Conservation (phyloP, 805 yeast genomes). For the Schwanniomyces sp. region DNA sequence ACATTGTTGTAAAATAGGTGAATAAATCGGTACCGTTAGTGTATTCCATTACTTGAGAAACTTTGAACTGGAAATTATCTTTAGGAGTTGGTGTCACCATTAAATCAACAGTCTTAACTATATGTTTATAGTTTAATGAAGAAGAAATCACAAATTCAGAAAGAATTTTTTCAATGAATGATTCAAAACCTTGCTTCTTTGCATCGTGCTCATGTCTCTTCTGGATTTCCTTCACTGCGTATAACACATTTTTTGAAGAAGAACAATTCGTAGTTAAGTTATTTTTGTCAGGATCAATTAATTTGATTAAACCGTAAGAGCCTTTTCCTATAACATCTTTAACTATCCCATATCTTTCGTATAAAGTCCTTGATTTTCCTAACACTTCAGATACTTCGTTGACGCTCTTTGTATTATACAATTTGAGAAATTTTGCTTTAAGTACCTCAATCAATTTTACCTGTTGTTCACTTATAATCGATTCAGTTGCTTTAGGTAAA, state of each 20-base stretch:
- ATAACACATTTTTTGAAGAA: slow-evolving; percentile 10
- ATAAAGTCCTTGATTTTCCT: slow-evolving; percentile 22
- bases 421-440: slow-evolving; percentile 13
- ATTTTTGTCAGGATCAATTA: slow-evolving; percentile 20
- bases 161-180: slow-evolving; percentile 70
- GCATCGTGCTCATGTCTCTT: slow-evolving; percentile 14
- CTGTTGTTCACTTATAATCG: slow-evolving; percentile 31
- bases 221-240: slow-evolving; percentile 36
- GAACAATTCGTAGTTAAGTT: slow-evolving; percentile 1
- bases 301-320: slow-evolving; percentile 36
- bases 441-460: slow-evolving; percentile 20
- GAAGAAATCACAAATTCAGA: slow-evolving; percentile 89
- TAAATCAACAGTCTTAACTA: slow-evolving; percentile 75
- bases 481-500: slow-evolving; percentile 16
- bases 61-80: slow-evolving; percentile 7
- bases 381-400: slow-evolving; percentile 9
- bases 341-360: slow-evolving; percentile 33
- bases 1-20: slow-evolving; percentile 23
- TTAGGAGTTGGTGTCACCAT: slow-evolving; percentile 42
- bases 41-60: slow-evolving; percentile 40
- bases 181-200: slow-evolving; percentile 29
- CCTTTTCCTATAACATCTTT: slow-evolving; percentile 37
- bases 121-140: slow-evolving; percentile 71
- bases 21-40: slow-evolving; percentile 37
- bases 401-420: slow-evolving; percentile 11